These are phyloP conservation scores for Aspergillus caelatus DNA, from an alignment of 2,329 filamentous ascomycete genomes.

Conservation along the genomic window DNA sequence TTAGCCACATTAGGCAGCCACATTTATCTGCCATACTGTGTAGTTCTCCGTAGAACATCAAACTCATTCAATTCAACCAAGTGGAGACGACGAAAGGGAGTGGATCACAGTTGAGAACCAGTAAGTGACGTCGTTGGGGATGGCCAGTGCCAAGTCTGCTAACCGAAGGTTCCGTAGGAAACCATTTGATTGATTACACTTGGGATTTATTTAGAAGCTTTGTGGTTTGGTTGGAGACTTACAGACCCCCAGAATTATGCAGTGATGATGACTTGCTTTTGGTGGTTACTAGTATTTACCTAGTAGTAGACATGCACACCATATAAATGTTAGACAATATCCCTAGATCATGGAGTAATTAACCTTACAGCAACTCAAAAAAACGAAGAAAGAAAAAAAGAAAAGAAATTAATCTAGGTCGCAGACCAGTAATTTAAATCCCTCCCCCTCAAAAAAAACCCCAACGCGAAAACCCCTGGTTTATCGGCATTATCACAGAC, in stretches of 20 bases:
- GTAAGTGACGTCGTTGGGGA: slow-evolving; percentile 1
- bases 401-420: background rate
- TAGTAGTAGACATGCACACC: background rate
- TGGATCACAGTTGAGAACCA: slow-evolving; percentile 1
- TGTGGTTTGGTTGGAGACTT: background rate
- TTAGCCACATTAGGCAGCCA: slow-evolving; percentile 7
- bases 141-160: background rate
- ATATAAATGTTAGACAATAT: background rate
- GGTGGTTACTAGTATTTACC: background rate
- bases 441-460: background rate
- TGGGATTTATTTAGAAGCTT: background rate
- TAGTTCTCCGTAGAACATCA: background rate
- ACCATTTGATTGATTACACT: background rate
- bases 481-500: slow-evolving; percentile 1
- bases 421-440: background rate
- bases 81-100: background rate
- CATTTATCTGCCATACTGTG: background rate
- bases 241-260: background rate
- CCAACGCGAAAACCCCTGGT: background rate
- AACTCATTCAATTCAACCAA: background rate
- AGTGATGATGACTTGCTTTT: background rate
- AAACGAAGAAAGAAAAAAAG: background rate
- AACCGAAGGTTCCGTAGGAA: slow-evolving; percentile 5
- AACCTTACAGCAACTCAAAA: background rate
- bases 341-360: background rate